Percentiles rank a stretch among this genome's conserved stretches.
Evolutionary conservation across 106 monocot genomes (phyloP).

Genomic region (Phalaenopsis equestris): DNA sequence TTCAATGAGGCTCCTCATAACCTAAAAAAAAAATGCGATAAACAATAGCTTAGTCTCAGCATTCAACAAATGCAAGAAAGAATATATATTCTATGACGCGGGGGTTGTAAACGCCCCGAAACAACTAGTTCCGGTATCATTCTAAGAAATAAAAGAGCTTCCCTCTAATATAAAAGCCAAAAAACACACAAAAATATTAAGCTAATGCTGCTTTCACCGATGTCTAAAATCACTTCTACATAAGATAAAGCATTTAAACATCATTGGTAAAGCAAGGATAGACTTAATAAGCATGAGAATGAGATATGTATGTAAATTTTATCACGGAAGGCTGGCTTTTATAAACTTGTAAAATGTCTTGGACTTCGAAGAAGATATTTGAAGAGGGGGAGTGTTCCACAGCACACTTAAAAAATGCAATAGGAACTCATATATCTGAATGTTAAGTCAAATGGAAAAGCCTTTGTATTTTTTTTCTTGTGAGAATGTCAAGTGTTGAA

Average conservation of each 20-base stretch:
- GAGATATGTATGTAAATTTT: neutral
- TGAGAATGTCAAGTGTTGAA: too few relatives aligned
- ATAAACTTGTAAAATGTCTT: neutral
- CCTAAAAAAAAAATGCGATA: constrained; percentile 31
- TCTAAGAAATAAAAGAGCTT: neutral
- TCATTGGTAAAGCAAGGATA: neutral
- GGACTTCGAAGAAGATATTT: neutral
- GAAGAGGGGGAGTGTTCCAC: too few relatives aligned
- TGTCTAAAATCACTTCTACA: neutral
- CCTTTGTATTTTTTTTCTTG: too few relatives aligned
- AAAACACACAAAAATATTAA: neutral
- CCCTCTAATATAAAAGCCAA: neutral
- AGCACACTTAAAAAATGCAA: too few relatives aligned
- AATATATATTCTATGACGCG: neutral
- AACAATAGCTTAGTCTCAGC: neutral
- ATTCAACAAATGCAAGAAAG: neutral
- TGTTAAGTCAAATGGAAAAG: too few relatives aligned
- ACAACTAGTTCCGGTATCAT: too few relatives aligned
- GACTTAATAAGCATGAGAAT: neutral
- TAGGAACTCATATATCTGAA: too few relatives aligned
- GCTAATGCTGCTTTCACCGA: too few relatives aligned
- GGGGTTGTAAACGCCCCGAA: too few relatives aligned
- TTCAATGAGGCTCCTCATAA: constrained; percentile 70
- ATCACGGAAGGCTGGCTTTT: neutral
- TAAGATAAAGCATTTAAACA: neutral